Percentiles rank a stretch among this genome's conserved stretches.
Evolutionary conservation across 495 filamentous ascomycete species (phyloP).

Genomic region (Aspergillus incahuasiensis): DNA sequence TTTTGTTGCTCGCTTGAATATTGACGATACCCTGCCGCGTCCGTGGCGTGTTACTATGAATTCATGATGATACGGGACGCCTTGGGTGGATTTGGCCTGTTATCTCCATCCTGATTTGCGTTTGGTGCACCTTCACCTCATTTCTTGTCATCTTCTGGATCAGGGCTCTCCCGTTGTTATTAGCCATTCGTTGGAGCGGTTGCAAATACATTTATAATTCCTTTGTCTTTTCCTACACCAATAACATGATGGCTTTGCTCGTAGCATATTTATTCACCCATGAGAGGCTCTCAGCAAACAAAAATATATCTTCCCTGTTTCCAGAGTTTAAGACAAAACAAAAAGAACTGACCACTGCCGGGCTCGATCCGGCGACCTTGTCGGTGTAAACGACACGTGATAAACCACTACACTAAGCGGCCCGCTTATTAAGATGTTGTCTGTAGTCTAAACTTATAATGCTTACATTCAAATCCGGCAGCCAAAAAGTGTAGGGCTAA

Average conservation of each 20-base stretch:
- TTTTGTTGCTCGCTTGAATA: slow-evolving; percentile 15
- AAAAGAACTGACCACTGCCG: slow-evolving; percentile 7
- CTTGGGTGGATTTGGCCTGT: slow-evolving; percentile 5
- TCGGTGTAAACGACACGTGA: slow-evolving; percentile 2
- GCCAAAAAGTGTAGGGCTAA: too few species aligned
- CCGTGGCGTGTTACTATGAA: slow-evolving; percentile 24
- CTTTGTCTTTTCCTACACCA: too few species aligned
- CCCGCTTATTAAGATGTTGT: not conserved
- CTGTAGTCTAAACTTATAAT: too few species aligned
- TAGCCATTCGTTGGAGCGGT: not conserved
- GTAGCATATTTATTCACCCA: too few species aligned
- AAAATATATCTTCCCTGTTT: too few species aligned
- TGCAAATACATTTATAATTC: not conserved
- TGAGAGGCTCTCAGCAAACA: too few species aligned
- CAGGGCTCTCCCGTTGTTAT: not conserved
- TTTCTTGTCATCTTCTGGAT: not conserved
- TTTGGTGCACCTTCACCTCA: not conserved
- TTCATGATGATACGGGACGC: slow-evolving; percentile 18
- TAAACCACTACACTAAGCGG: slow-evolving; percentile 11
- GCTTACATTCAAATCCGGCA: too few species aligned
- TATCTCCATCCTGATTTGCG: not conserved
- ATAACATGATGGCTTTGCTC: too few species aligned
- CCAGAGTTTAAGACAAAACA: too few species aligned
- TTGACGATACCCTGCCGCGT: slow-evolving; percentile 26
- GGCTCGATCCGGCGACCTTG: slow-evolving; percentile 12